phyloP scores from a whole-genome alignment of 2,329 filamentous ascomycete genomes.

The Aspergillus floridensis region DNA sequence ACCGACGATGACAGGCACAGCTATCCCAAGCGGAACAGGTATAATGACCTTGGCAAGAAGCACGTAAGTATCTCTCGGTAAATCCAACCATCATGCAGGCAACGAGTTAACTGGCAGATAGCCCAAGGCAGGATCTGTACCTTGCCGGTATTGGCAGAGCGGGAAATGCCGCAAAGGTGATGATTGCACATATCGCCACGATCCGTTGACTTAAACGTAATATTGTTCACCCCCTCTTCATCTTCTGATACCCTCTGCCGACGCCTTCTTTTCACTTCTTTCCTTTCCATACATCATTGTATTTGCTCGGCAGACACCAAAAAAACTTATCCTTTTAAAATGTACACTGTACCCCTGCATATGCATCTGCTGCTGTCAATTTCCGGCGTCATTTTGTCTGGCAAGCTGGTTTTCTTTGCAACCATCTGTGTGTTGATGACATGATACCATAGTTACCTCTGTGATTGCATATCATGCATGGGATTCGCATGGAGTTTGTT shows the following conservation, averaged over 20 bases:
- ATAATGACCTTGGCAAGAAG: slow-evolving; percentile 35
- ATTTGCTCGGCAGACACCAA: slow-evolving; percentile 6
- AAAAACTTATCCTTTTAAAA: not conserved
- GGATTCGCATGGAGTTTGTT: not conserved
- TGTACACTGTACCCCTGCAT: not conserved
- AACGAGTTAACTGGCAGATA: slow-evolving; percentile 22
- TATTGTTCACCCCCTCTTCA: slow-evolving; percentile 1
- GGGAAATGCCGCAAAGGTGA: slow-evolving; percentile 55
- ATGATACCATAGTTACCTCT: not conserved
- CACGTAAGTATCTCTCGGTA: slow-evolving; percentile 31
- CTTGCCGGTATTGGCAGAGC: slow-evolving; percentile 54
- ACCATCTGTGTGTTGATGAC: not conserved
- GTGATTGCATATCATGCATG: not conserved
- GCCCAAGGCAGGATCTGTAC: slow-evolving; percentile 45
- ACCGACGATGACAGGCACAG: slow-evolving; percentile 30
- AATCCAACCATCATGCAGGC: not conserved
- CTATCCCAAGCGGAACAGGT: slow-evolving; percentile 36
- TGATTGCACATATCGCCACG: slow-evolving; percentile 52
- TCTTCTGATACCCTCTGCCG: slow-evolving; percentile 18
- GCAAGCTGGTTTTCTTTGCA: not conserved
- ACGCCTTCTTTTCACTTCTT: slow-evolving; percentile 4
- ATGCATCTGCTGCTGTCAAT: not conserved
- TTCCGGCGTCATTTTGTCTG: not conserved
- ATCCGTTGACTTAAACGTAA: slow-evolving; percentile 23
- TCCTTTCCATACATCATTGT: slow-evolving; percentile 6